phyloP scores from a whole-genome alignment of 139 green algal species.

The Chlorella sp. region DNA sequence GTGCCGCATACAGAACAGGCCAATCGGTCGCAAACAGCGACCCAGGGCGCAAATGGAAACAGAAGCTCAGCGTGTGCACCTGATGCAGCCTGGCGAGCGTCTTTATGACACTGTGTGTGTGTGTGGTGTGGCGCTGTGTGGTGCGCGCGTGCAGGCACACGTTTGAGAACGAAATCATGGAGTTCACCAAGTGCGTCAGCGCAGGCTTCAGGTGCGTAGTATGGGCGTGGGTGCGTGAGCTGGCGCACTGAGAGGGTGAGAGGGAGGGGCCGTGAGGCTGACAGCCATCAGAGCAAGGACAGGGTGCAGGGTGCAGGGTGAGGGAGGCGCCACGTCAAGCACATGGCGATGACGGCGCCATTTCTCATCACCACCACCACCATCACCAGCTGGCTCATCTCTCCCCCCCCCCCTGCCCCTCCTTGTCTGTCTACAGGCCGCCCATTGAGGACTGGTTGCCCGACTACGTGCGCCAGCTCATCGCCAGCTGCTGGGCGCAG shows the following conservation, averaged over 20 bases:
- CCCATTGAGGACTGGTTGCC: conserved; percentile 1
- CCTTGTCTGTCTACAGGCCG: not conserved
- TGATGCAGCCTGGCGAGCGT: not conserved
- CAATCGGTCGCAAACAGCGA: not conserved
- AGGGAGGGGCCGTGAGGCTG: too few species aligned
- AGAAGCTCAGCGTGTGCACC: not conserved
- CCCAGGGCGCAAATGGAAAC: not conserved
- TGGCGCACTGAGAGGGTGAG: too few species aligned
- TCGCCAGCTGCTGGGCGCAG: not conserved
- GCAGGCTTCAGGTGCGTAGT: not conserved
- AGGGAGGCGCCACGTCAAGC: too few species aligned
- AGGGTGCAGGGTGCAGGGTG: too few species aligned
- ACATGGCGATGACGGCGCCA: too few species aligned
- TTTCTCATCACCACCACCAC: too few species aligned
- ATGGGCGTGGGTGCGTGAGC: too few species aligned
- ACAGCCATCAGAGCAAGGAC: too few species aligned
- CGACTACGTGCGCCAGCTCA: conserved; percentile 1
- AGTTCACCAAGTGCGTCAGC: conserved; percentile 7
- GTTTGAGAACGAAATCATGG: conserved; percentile 9
- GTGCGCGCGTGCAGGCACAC: not conserved
- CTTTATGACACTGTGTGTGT: not conserved
- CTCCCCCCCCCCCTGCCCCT: not conserved
- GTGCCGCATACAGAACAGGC: too few species aligned
- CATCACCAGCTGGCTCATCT: too few species aligned
- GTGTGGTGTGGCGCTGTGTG: not conserved